phyloP scores from a whole-genome alignment of 495 filamentous ascomycete genomes.

The Podospora bellae-mahoneyi region DNA sequence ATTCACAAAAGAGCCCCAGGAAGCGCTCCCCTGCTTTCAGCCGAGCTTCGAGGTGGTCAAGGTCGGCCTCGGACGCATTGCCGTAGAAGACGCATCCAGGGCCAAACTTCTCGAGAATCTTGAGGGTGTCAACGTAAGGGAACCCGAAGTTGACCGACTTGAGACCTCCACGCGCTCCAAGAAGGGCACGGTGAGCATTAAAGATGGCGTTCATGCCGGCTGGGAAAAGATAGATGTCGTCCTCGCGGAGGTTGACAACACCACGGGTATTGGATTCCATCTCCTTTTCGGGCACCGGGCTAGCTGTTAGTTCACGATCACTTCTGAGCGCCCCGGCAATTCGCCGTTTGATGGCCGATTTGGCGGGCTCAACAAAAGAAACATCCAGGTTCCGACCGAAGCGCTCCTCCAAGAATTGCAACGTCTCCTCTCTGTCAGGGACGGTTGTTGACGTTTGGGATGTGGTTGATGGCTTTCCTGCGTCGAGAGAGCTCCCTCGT shows the following conservation, averaged over 20 bases:
- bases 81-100: constrained; percentile 91
- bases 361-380: constrained; percentile 73
- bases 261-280: constrained; percentile 50
- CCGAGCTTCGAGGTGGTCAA: constrained; percentile 78
- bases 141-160: constrained; percentile 81
- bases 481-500: constrained; percentile 53
- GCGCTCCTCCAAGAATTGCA: constrained; percentile 86
- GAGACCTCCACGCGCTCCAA: constrained; percentile 54
- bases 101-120: constrained; percentile 91
- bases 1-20: constrained; percentile 88
- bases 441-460: constrained; percentile 14
- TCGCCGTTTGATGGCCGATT: constrained; percentile 75
- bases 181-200: constrained; percentile 70
- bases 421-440: constrained; percentile 50
- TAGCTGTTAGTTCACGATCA: constrained; percentile 58
- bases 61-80: constrained; percentile 70
- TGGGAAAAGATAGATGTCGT: constrained; percentile 86
- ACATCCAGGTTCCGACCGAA: constrained; percentile 88
- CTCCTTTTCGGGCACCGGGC: constrained; percentile 30
- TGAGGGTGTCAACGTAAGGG: constrained; percentile 93
- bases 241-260: constrained; percentile 70
- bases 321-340: constrained; percentile 84
- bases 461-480: constrained; percentile 15
- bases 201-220: constrained; percentile 95
- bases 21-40: constrained; percentile 71